Percentiles rank a stretch among this genome's conserved stretches.
phyloP scores from a whole-genome alignment of 768 basidiomycete species.

The Mycena pura region DNA sequence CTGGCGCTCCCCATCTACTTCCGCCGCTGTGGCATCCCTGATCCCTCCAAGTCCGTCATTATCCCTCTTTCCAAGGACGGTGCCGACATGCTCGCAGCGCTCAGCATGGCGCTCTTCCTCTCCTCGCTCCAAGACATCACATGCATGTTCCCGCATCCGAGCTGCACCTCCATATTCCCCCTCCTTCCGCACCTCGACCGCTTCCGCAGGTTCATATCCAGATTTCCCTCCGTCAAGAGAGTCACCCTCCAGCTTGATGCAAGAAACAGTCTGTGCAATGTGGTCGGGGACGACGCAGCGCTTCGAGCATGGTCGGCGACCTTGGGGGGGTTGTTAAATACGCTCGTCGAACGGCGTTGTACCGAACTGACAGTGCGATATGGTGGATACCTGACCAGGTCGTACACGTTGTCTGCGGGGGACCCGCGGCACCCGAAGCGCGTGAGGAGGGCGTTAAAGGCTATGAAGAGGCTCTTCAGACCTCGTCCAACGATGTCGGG shows the following conservation, averaged over 20 bases:
- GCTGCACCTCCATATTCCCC: slow-evolving; percentile 19
- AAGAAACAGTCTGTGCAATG: slow-evolving; percentile 22
- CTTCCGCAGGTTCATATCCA: slow-evolving; percentile 13
- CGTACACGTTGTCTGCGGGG: slow-evolving; percentile 3
- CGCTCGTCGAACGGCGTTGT: slow-evolving; percentile 14
- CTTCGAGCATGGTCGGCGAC: slow-evolving; percentile 21
- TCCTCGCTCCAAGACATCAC: slow-evolving; percentile 12
- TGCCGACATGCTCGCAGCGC: slow-evolving; percentile 21
- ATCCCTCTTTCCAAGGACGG: slow-evolving; percentile 11
- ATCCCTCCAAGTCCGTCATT: slow-evolving; percentile 13
- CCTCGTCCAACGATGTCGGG: not conserved
- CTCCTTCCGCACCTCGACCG: slow-evolving; percentile 21
- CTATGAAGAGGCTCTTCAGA: not conserved
- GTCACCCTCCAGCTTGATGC: slow-evolving; percentile 21
- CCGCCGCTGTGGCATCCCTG: slow-evolving; percentile 17
- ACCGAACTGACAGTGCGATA: slow-evolving; percentile 20
- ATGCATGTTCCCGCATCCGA: slow-evolving; percentile 19
- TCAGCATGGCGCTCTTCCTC: slow-evolving; percentile 25
- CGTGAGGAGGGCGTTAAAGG: not conserved
- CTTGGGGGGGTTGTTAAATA: slow-evolving; percentile 11
- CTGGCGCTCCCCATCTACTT: slow-evolving; percentile 27
- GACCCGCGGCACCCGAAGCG: not conserved
- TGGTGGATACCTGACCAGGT: slow-evolving; percentile 22
- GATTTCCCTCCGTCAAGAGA: slow-evolving; percentile 14
- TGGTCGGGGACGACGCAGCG: slow-evolving; percentile 19